These are phyloP conservation scores for Lathyrus oleraceus DNA, from an alignment of 306 rosid genomes.

Conservation along the genomic window DNA sequence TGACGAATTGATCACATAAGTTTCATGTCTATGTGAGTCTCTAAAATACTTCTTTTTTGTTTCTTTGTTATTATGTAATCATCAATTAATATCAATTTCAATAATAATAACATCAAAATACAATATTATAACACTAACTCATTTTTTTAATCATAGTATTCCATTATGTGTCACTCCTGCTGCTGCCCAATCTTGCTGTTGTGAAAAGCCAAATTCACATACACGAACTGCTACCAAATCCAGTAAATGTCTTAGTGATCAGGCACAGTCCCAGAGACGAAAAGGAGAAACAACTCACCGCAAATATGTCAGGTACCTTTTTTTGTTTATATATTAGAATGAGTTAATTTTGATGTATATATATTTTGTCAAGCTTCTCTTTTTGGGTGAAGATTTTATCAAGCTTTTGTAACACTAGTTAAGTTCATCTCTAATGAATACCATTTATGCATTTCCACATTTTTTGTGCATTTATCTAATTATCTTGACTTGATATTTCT, in stretches of 20 bases:
- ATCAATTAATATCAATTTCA: background rate
- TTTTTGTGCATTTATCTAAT: no score
- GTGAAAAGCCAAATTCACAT: background rate
- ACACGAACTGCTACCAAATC: no score
- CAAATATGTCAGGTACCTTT: background rate
- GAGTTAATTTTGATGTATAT: background rate
- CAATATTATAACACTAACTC: background rate
- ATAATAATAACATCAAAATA: no score
- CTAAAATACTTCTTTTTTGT: background rate
- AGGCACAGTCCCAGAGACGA: background rate
- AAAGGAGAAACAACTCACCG: background rate
- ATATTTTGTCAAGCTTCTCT: background rate
- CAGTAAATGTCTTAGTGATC: background rate
- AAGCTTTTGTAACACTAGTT: background rate
- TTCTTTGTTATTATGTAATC: background rate
- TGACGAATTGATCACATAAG: background rate
- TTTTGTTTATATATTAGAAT: background rate
- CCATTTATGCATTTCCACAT: no score
- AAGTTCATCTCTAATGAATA: background rate
- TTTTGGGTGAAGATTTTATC: background rate
- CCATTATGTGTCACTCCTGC: background rate
- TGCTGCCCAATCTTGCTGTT: background rate
- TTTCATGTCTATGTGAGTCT: background rate
- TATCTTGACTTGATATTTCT: no score
- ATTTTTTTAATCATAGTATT: background rate